These are phyloP conservation scores for Pestalotiopsis sp. DNA, from an alignment of 2,329 filamentous ascomycete species.

Conservation along the genomic window DNA sequence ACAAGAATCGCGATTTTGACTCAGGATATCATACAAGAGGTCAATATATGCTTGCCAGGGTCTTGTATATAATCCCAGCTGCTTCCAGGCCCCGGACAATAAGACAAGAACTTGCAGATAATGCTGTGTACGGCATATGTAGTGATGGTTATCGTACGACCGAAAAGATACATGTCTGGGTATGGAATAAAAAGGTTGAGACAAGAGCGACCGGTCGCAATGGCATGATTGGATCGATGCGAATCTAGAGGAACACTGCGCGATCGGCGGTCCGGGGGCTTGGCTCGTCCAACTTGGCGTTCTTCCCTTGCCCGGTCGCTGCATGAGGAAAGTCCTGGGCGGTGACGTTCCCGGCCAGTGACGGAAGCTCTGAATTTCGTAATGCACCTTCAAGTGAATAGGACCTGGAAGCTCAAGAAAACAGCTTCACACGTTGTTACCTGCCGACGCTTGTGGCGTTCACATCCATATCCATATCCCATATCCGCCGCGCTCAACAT, in stretches of 20 bases:
- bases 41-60: not conserved
- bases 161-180: not conserved
- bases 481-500: not conserved
- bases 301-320: not conserved
- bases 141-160: not conserved
- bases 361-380: not conserved
- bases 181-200: not conserved
- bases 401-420: not conserved
- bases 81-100: not conserved
- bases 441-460: too few relatives aligned
- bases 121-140: not conserved
- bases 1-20: not conserved
- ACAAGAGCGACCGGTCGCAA: not conserved
- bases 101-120: not conserved
- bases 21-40: not conserved
- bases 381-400: not conserved
- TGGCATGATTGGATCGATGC: not conserved
- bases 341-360: not conserved
- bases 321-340: not conserved
- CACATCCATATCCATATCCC: not conserved
- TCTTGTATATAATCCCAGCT: not conserved
- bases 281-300: not conserved
- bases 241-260: not conserved
- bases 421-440: too few relatives aligned
- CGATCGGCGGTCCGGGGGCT: not conserved